A percentile compares a stretch with the other conserved stretches of the same genome.
phyloP scores from a whole-genome alignment of 805 yeast genomes.

The Wickerhamomyces pijperi region DNA sequence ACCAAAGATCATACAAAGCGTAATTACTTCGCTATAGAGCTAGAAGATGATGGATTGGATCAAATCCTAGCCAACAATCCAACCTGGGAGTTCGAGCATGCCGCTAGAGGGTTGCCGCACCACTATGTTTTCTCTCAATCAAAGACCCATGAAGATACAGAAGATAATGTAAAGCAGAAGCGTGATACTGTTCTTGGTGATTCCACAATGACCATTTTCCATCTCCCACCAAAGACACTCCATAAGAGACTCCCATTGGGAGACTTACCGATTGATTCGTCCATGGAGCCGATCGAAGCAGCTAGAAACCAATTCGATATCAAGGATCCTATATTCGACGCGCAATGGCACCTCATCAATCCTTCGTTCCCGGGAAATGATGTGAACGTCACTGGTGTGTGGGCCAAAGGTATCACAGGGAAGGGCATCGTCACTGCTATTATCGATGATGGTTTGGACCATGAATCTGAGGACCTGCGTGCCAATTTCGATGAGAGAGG shows the following conservation, averaged over 20 bases:
- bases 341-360: slow-evolving; percentile 92
- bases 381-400: slow-evolving; percentile 74
- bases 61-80: slow-evolving; percentile 26
- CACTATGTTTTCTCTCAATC: slow-evolving; percentile 57
- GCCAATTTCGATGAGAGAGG: slow-evolving; percentile 66
- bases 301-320: slow-evolving; percentile 48
- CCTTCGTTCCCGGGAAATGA: slow-evolving; percentile 67
- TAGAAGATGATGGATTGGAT: slow-evolving; percentile 26
- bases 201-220: slow-evolving; percentile 38
- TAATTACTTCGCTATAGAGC: slow-evolving; percentile 56
- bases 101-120: slow-evolving; percentile 45
- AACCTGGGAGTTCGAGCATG: slow-evolving; percentile 51
- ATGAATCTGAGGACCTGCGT: slow-evolving; percentile 60
- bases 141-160: slow-evolving; percentile 15
- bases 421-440: slow-evolving; percentile 75
- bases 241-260: slow-evolving; percentile 49
- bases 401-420: slow-evolving; percentile 79
- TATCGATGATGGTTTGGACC: slow-evolving; percentile 91
- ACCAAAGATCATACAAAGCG: slow-evolving; percentile 37
- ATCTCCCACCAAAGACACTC: slow-evolving; percentile 42
- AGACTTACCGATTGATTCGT: slow-evolving; percentile 36
- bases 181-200: slow-evolving; percentile 4
- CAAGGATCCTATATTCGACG: slow-evolving; percentile 68
- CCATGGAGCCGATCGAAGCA: slow-evolving; percentile 32
- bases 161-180: slow-evolving; percentile 6